Evolutionary conservation across 2,329 filamentous ascomycete species (phyloP).

Genomic region (Gnomoniopsis sp.): DNA sequence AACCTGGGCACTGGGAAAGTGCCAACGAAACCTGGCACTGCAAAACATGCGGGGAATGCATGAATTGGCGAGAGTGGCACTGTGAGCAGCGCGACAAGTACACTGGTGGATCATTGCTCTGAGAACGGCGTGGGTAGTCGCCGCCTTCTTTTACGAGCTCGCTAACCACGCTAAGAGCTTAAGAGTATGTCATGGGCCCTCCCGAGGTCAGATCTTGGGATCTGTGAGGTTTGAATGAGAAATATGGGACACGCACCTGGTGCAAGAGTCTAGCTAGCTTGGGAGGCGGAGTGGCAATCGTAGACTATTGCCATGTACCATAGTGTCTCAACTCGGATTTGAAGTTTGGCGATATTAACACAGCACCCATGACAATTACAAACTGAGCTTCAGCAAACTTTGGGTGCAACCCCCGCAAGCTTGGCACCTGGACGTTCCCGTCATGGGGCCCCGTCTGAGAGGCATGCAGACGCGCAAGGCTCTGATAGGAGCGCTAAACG

Average conservation of each 20-base stretch:
- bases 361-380: too few species aligned
- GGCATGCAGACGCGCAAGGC: not conserved
- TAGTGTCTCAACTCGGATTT: too few species aligned
- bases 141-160: not conserved
- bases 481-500: slow-evolving; percentile 1
- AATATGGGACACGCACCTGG: too few species aligned
- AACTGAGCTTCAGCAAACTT: too few species aligned
- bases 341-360: too few species aligned
- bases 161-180: not conserved
- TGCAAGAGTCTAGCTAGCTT: too few species aligned
- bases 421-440: not conserved
- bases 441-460: not conserved
- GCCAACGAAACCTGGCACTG: slow-evolving; percentile 7
- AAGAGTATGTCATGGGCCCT: too few species aligned
- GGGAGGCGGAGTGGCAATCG: not conserved
- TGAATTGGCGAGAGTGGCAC: slow-evolving; percentile 6
- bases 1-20: not conserved
- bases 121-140: not conserved
- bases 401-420: not conserved
- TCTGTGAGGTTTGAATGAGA: too few species aligned
- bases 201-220: too few species aligned
- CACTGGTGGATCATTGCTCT: not conserved
- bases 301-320: too few species aligned
- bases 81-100: slow-evolving; percentile 5
- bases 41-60: not conserved